Base-by-base conservation (phyloP, 768 basidiomycete species). In the Suillus clintonianus region DNA sequence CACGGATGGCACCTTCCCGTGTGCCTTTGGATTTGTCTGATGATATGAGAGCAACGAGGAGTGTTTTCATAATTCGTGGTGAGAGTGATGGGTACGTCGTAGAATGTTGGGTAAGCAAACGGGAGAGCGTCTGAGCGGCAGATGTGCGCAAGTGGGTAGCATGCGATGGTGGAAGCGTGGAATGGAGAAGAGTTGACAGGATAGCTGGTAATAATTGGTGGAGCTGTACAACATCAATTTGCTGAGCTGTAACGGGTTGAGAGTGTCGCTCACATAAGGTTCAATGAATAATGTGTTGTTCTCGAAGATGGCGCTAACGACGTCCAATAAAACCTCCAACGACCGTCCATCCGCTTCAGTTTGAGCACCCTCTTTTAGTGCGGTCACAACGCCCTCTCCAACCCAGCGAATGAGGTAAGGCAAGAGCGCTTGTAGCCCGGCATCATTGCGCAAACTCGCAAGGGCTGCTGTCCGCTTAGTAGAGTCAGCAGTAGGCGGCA, bases 361-460 rank as follows among this genome's bases (percentile, higher is more conserved):
- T 64, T 89, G 85, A 13, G 71, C 59, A 11, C 78, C 80, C 39
- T 81, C 78, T 59, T 74, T 76, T 19, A 95, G 76, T 0, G 86
- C 86, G 8, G 79, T 80, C 15, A 91, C 88, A 1, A 94, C 90
- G 43, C 94, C 90, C 72, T 98, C 95, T 17, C 90, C 92, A 0
- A 97, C 85, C 97, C 97, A 99, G 42, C 93, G 87, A 55, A 98
- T 92, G 34, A 99, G 82, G 72, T 99, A 99, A 0, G 97, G 95
- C 30, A 99, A 77, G 19, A 99, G 83, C 5, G 94, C 91, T 67
- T 95, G 93, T 64, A 99, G 74, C 3, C 97, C 97, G 2, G 95
- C 94, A 68, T 99, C 97, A 65, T 86, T 86, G 60, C 94, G 81
- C 68, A 99, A 78, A 71, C 93, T 95, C 8, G 93, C 94, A 55